Conservation (phyloP, 2,329 filamentous ascomycete species). For the Aureobasidium musti region DNA sequence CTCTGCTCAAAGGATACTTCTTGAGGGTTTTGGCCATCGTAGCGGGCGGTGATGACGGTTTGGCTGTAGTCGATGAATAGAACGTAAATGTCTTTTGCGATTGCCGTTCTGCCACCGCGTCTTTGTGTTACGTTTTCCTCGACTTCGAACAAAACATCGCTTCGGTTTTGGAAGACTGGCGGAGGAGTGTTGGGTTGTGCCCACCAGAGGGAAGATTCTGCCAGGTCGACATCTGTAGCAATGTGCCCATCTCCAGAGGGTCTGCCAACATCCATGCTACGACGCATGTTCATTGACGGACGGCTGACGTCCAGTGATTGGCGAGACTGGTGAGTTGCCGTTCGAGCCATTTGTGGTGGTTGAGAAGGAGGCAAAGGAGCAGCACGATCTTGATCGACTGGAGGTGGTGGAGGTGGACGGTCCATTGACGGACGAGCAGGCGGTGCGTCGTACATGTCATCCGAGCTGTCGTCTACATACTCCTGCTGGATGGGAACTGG, state of each 20-base stretch:
- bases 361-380: constrained; percentile 43
- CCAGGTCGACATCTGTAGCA: constrained; percentile 82
- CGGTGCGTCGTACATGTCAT: constrained; percentile 52
- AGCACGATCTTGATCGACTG: constrained; percentile 36
- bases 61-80: constrained; percentile 96
- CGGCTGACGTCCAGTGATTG: constrained; percentile 62
- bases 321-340: constrained; percentile 21
- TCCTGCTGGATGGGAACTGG: constrained; percentile 41
- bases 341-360: constrained; percentile 43
- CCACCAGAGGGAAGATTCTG: constrained; percentile 80
- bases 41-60: constrained; percentile 79
- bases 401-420: constrained; percentile 39
- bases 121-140: constrained; percentile 73
- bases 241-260: constrained; percentile 77
- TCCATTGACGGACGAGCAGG: constrained; percentile 43
- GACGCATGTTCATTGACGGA: constrained; percentile 51
- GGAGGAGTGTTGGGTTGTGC: constrained; percentile 75
- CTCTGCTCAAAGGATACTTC: constrained; percentile 79
- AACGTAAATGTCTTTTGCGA: constrained; percentile 82
- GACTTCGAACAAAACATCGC: constrained; percentile 78
- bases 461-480: constrained; percentile 43
- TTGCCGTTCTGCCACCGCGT: constrained; percentile 67
- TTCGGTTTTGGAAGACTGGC: constrained; percentile 76
- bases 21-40: constrained; percentile 70
- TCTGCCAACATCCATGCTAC: constrained; percentile 74